Evolutionary conservation across 768 basidiomycete genomes (phyloP).

Genomic region (Lactarius sp.): DNA sequence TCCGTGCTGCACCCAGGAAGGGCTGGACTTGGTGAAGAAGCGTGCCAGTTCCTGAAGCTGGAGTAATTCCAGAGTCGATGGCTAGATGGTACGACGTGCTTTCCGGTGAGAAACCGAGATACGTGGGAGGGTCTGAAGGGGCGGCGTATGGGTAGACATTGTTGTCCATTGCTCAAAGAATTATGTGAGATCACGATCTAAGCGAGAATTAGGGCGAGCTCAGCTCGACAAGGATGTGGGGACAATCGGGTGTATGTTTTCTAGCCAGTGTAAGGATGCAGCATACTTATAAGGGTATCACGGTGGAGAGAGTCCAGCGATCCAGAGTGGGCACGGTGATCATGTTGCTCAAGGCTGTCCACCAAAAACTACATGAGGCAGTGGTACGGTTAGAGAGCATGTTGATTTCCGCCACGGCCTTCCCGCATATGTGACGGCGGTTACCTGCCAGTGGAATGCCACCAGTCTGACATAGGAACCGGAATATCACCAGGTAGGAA

Average conservation of each 20-base stretch:
- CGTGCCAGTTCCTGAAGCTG: background rate
- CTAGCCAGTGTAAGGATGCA: background rate
- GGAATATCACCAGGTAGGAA: background rate
- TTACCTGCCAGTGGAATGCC: background rate
- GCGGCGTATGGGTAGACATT: background rate
- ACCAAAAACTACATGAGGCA: background rate
- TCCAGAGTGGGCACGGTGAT: background rate
- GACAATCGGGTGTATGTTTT: background rate
- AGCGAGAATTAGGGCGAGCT: background rate
- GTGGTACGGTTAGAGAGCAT: too few species aligned
- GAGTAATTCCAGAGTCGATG: too few species aligned
- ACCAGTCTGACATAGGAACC: too few species aligned
- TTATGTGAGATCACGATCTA: background rate
- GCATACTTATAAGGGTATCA: background rate
- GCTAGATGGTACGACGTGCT: background rate
- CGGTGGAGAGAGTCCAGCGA: background rate
- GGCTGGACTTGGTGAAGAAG: background rate
- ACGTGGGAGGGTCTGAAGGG: background rate
- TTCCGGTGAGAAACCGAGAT: background rate
- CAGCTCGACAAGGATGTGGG: background rate
- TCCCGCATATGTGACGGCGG: background rate
- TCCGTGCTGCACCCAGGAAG: background rate
- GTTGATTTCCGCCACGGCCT: background rate
- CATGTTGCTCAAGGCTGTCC: background rate
- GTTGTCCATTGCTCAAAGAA: background rate